Evolutionary conservation across 345 rosid genomes (phyloP), one percentile per base, ranked within the genome.

Genomic region (Erodium maritimum): DNA sequence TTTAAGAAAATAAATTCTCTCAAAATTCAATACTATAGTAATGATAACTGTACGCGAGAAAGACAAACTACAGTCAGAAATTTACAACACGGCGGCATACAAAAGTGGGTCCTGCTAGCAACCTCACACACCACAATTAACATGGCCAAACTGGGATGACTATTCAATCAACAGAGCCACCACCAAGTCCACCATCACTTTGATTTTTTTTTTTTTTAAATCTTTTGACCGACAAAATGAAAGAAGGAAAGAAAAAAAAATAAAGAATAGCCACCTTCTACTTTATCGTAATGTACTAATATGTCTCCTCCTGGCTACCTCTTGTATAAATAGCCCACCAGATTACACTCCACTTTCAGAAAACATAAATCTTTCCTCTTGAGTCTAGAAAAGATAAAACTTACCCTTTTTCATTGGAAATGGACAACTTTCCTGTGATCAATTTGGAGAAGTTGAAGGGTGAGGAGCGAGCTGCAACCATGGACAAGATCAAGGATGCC

Each of bases 401-500:
- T 10, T 10, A 42, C 48, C 48, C 48, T 3, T 42, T 42, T 29
- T 29, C n/a, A n/a, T 3, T 42, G 48, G 48, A 42, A 37, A 53
- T 34, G 63, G 18, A 52, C 51, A 45, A n/a, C 23, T 62, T 65
- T 59, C 66, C 52, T 4, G 75, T 85, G 16, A 87, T 90, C 64
- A 72, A 66, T 81, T 52, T 83, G 65, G 85, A 67, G 73, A 83
- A 79, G 52, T 67, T 83, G 14, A 70, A 77, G 19, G 87, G 91
- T 48, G 80, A 71, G 55, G 87, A 79, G 70, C 77, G 87, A 67
- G 66, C 65, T 19, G 58, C 67, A 29, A 73, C 71, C 60, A 72
- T 82, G 95, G 82, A 77, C 58, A 70, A 77, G 68, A 85, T 91
- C 79, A 76, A 80, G 53, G 95, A 85, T 70, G 97, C 96, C 69